These are phyloP conservation scores for Ambrosia hybrid DNA, from an alignment of 140 eudicot genomes.

Conservation along the genomic window DNA sequence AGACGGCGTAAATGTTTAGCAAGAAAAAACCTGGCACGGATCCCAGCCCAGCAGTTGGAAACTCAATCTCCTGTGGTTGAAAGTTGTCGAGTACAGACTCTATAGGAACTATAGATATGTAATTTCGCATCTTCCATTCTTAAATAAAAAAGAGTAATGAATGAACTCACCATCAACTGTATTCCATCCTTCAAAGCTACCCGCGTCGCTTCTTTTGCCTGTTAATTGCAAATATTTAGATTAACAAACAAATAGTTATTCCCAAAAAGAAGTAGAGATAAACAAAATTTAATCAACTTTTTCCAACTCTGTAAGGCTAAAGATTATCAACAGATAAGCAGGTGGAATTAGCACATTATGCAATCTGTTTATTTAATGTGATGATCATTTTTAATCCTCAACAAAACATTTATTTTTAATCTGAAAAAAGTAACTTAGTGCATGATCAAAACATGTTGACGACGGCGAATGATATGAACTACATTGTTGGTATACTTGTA, in stretches of 20 bases:
- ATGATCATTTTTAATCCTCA: not conserved
- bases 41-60: slow-evolving; percentile 93
- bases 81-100: slow-evolving; percentile 61
- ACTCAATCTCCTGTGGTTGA: slow-evolving; percentile 93
- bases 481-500: not conserved
- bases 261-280: not conserved
- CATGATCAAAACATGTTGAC: not conserved
- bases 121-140: slow-evolving; percentile 23
- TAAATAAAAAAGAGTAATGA: slow-evolving; percentile 21
- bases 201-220: slow-evolving; percentile 86
- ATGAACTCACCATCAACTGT: slow-evolving; percentile 77
- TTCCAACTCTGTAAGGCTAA: not conserved
- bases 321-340: slow-evolving; percentile 6
- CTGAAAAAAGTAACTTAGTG: not conserved
- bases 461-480: not conserved
- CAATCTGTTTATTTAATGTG: not conserved
- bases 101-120: slow-evolving; percentile 32
- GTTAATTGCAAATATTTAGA: slow-evolving; percentile 31
- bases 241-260: not conserved
- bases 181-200: slow-evolving; percentile 64
- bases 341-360: not conserved
- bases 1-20: not conserved
- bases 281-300: not conserved
- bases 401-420: not conserved
- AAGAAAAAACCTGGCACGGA: slow-evolving; percentile 84